Percentiles rank a stretch among this genome's conserved stretches.
These are phyloP conservation scores for Anthracocystis panici-leucophaei DNA, from an alignment of 1,284 basidiomycete genomes.

Conservation along the genomic window DNA sequence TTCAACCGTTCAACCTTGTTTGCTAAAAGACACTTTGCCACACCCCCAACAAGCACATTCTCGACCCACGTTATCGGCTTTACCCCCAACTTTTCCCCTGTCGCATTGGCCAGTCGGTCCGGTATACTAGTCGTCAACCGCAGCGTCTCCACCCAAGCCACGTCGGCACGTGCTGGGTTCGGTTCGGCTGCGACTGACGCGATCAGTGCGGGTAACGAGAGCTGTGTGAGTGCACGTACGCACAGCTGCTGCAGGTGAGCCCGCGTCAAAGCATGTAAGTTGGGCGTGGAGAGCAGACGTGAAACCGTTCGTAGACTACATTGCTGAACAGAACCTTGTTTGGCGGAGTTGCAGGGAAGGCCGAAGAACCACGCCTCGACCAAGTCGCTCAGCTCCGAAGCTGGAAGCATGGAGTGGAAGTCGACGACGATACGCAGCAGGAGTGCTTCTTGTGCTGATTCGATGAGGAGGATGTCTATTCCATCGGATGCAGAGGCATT, in stretches of 20 bases:
- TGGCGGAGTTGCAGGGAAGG: neutral
- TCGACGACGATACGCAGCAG: conserved; percentile 22
- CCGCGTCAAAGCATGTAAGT: conserved; percentile 7
- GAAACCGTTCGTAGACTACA: conserved; percentile 21
- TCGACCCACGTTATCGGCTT: conserved; percentile 6
- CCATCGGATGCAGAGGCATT: neutral
- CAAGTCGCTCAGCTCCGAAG: neutral
- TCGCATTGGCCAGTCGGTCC: conserved; percentile 40
- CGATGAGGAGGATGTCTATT: conserved; percentile 17
- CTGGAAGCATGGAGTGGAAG: conserved; percentile 7
- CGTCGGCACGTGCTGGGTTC: conserved; percentile 23
- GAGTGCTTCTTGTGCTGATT: conserved; percentile 24
- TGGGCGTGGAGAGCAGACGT: conserved; percentile 3
- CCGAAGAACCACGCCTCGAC: conserved; percentile 25
- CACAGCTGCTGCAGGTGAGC: conserved; percentile 10
- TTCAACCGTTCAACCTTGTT: neutral
- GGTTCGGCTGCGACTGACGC: neutral
- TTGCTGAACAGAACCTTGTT: conserved; percentile 21
- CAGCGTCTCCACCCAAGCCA: conserved; percentile 33
- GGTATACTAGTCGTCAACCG: conserved; percentile 18
- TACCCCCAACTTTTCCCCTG: conserved; percentile 10
- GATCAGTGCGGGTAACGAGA: conserved; percentile 18
- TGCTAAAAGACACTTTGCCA: conserved; percentile 4
- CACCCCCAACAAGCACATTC: conserved; percentile 16
- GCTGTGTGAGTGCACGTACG: neutral